Conservation (phyloP, 2,329 filamentous ascomycete genomes). For the Colletotrichum neosansevieriae region DNA sequence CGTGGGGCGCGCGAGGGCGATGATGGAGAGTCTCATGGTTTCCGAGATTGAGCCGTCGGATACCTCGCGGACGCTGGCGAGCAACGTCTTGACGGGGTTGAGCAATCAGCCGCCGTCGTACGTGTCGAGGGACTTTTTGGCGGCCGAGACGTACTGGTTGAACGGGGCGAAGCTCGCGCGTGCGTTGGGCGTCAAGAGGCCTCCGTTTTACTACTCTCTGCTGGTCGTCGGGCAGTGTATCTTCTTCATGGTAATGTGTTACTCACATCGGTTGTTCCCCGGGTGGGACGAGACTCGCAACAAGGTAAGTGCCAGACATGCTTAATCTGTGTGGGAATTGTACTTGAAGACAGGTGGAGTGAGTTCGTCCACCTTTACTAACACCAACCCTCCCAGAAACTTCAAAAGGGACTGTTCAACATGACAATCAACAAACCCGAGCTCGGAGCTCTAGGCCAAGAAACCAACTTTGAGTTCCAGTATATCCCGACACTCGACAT, state of each 20-base stretch:
- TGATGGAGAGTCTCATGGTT: conserved; percentile 76
- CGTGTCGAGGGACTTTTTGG: conserved; percentile 74
- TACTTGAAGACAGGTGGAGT: too few relatives aligned
- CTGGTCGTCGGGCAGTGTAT: conserved; percentile 74
- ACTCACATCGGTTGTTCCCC: conserved; percentile 55
- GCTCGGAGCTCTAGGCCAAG: conserved; percentile 70
- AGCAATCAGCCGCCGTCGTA: conserved; percentile 74
- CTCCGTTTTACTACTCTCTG: conserved; percentile 68
- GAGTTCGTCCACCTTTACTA: background rate
- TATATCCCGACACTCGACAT: conserved; percentile 67
- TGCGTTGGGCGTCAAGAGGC: conserved; percentile 68
- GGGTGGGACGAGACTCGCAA: conserved; percentile 53
- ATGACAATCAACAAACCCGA: conserved; percentile 72
- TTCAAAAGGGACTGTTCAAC: conserved; percentile 56
- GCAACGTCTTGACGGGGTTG: conserved; percentile 80
- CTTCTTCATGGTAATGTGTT: conserved; percentile 70
- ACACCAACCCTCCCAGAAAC: conserved; percentile 43
- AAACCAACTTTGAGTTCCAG: conserved; percentile 77
- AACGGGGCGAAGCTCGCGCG: conserved; percentile 75
- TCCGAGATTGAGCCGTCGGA: conserved; percentile 75
- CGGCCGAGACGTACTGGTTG: conserved; percentile 76
- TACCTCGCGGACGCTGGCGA: conserved; percentile 74
- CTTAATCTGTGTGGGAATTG: too few relatives aligned
- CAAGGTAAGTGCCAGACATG: conserved; percentile 42
- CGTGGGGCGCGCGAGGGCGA: conserved; percentile 65